Evolutionary conservation across 2,329 filamentous ascomycete species (phyloP), one percentile per base, ranked within the genome.

Genomic region (Aspergillus sp.): DNA sequence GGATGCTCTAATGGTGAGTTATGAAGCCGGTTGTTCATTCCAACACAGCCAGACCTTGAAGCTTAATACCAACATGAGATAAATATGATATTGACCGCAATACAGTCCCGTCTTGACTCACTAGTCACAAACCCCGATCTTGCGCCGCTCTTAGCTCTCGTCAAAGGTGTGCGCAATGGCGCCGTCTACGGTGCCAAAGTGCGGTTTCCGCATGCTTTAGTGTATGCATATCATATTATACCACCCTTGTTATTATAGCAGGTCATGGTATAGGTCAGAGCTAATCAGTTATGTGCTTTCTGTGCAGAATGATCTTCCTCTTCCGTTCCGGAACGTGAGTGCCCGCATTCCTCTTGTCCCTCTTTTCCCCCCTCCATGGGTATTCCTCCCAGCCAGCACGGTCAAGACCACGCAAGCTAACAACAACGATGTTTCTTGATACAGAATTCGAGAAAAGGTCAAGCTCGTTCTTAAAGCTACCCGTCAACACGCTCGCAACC

Each of bases 171-270:
- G 67, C 92, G 95, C 79, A 99, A 98, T 87, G 95, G 95, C 76
- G 88, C 93, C 66, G 92, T 99, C 64, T 99, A 99, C 80, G 95
- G 95, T 62, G 88, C 91, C 70, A 98, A 98, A 86, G 92, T 99
- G 77, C 93, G 95, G 65, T 98, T 99, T 81, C 95, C 95, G 66
- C 95, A 99, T 81, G 95, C 95, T 62, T 85, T 99, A 68, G 95
- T 99, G 84, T 88, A 82, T 64, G 81, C 66, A 51, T 19, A 17
- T 21, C 25, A 49, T 23, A 44, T 5, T 8, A 39, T 2, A 32
- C 13, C 47, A 17, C 25, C 6, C 1, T 27, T 36, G 32, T 36
- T 15, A 11, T 36, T 15, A 36, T 36, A 36, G 32, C 32, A 36
- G 11, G 32, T 13, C 6, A 13, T 32, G 10, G 8, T 36, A 15